Base-by-base conservation (phyloP, 768 basidiomycete genomes). In the Mycena olivaceomarginata region DNA sequence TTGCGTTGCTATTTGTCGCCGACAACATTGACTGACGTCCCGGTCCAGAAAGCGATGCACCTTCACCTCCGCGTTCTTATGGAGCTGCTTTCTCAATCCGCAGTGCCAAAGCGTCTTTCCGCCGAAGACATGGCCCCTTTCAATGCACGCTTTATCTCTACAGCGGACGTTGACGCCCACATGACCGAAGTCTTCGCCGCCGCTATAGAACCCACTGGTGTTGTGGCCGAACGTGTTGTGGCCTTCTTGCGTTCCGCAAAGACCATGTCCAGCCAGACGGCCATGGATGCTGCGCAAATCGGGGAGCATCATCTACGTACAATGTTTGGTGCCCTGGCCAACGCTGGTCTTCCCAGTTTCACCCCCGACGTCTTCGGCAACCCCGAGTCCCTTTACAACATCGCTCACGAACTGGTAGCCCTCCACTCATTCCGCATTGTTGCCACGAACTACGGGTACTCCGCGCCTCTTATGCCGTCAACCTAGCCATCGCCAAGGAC, bases 381-480 rank as follows among this genome's bases (percentile, higher is more conserved):
- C 39, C 12, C n/a, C 5, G 53, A 69, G 20, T 69, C 68, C 53
- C 18, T 59, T 16, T 69, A 69, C 53, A 70, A 70, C 69, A 22
- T 22, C 22, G 9, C 59, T 7, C 56, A 59, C 41, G 43, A 45
- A 41, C 59, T 31, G 43, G 40, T 70, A 2, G 56, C 41, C n/a
- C 25, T 70, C n/a, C 25, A 25, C n/a, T 31, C 69, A 41, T 70
- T 70, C 57, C 46, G 40, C 2, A 11, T 40, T 22, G 25, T 70
- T 22, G 59, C 22, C 43, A 8, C 13, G 2, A 10, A 6, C 5
- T 37, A 7, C 25, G 69, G 25, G 8, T 70, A 43, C 59, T 25
- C 16, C 43, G n/a, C 41, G 45, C 2, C n/a, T n/a, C 60, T 4
- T 5, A 25, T 5, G 37, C 37, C 5, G 2, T 22, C 40, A 25